Base-by-base conservation (phyloP, 202 grass and related monocot species). In the Cymbopogon flexuosus region DNA sequence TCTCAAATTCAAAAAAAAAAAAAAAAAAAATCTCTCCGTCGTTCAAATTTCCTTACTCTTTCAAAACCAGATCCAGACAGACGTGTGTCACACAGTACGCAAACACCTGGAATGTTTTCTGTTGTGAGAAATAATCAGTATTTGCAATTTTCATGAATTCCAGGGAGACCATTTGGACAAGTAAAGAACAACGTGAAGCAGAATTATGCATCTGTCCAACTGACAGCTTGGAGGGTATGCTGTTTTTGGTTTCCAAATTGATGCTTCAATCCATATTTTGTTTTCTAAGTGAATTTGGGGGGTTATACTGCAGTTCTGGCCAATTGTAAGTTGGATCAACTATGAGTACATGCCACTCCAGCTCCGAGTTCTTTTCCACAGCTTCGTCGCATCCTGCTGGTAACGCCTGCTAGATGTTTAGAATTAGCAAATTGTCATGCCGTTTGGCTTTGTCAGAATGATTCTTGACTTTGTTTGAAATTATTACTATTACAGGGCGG, bases 301-400 rank as follows among this genome's bases (percentile, higher is more conserved):
- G 13, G 13, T 60, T 81, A 24, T 33, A 4, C 29, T 90, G 82
- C 84, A 97, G 93, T 93, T 97, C 88, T 93, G 93, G 93, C 93
- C 91, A 42, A 86, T 97, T 40, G 89, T 97, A 67, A 84, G 83
- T 62, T 97, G 91, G 91, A 88, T 97, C 70, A 97, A 97, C 84
- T 93, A 97, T 79, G 84, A 93, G 45, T 93, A 97, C 75, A 90
- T 97, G 91, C 93, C 93, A 39, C 93, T 97, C 49, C 91, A 97
- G 76, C 89, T 97, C 31, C 93, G 93, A 62, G 93, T 97, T 86
- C 89, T 91, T 42, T 97, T 93, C 68, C 84, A 86, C 24, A 97
- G 87, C 76, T 97, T 93, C 13, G 73, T 93, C 24, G 93, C 91
- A 36, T 93, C 93, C 10, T 97, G 93, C 80, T 97, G 93, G 93